Evolutionary conservation across 129 eudicot species (phyloP).

Genomic region (Escallonia herrerae): DNA sequence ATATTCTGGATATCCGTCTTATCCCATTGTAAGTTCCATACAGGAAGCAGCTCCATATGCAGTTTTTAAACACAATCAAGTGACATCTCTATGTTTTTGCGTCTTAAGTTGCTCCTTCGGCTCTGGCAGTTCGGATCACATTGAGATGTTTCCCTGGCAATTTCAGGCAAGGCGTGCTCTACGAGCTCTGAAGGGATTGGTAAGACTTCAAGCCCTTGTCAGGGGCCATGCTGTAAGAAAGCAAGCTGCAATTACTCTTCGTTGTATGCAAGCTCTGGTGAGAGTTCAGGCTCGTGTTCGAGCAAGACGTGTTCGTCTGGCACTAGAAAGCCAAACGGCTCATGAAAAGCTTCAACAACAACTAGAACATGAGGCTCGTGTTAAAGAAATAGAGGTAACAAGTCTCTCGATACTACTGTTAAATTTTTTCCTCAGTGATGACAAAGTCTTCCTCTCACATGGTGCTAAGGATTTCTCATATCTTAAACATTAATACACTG

Average conservation of each 20-base stretch:
- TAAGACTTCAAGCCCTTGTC: slow-evolving; percentile 92
- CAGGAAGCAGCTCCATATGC: too few species aligned
- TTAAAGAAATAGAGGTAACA: slow-evolving; percentile 81
- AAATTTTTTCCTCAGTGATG: not conserved
- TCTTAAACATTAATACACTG: too few species aligned
- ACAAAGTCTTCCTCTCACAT: not conserved
- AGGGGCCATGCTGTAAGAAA: slow-evolving; percentile 96
- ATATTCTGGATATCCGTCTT: too few species aligned
- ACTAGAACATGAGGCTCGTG: slow-evolving; percentile 75
- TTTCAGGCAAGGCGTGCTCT: slow-evolving; percentile 88
- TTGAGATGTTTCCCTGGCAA: slow-evolving; percentile 14
- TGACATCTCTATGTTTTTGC: too few species aligned
- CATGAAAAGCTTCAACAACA: slow-evolving; percentile 75
- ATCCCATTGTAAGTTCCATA: too few species aligned
- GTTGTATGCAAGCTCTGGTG: slow-evolving; percentile 96
- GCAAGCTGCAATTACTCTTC: slow-evolving; percentile 93
- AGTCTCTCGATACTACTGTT: not conserved
- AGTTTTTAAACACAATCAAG: too few species aligned
- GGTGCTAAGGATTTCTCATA: too few species aligned
- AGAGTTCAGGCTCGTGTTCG: slow-evolving; percentile 98
- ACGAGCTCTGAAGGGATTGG: slow-evolving; percentile 83
- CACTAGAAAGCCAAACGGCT: slow-evolving; percentile 62
- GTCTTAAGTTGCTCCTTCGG: too few species aligned
- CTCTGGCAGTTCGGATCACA: slow-evolving; percentile 5
- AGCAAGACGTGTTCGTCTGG: slow-evolving; percentile 83